Conservation (phyloP, 2,329 filamentous ascomycete species). For the Dryadomyces quercus-mongolicae region DNA sequence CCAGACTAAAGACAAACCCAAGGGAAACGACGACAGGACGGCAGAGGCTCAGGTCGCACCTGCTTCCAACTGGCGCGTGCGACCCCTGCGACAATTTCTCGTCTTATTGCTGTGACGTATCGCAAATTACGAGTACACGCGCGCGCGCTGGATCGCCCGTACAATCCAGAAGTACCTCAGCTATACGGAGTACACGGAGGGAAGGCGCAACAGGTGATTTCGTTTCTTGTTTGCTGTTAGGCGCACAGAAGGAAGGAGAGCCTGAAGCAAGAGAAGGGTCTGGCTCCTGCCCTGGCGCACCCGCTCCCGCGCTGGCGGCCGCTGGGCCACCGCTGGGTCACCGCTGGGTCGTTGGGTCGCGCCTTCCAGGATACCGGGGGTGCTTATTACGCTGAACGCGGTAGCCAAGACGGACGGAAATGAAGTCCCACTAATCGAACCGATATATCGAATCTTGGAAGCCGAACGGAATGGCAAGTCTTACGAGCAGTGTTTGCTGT, state of each 20-base stretch:
- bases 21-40: background rate
- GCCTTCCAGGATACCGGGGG: background rate
- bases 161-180: too few species aligned
- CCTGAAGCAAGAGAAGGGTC: background rate
- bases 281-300: constrained; percentile 5
- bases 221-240: background rate
- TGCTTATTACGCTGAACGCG: background rate
- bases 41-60: background rate
- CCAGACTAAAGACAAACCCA: background rate
- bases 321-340: too few species aligned
- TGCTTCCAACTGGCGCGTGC: background rate
- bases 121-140: background rate
- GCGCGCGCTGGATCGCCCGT: background rate
- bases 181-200: background rate
- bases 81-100: background rate
- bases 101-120: background rate
- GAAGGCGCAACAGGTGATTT: background rate
- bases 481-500: background rate
- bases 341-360: background rate
- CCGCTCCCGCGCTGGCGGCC: constrained; percentile 6
- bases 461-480: too few species aligned
- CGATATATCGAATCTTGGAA: too few species aligned
- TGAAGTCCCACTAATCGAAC: background rate
- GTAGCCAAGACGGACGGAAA: background rate
- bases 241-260: too few species aligned